Conservation (phyloP, 2,329 filamentous ascomycete species). For the Metarhizium anisopliae region DNA sequence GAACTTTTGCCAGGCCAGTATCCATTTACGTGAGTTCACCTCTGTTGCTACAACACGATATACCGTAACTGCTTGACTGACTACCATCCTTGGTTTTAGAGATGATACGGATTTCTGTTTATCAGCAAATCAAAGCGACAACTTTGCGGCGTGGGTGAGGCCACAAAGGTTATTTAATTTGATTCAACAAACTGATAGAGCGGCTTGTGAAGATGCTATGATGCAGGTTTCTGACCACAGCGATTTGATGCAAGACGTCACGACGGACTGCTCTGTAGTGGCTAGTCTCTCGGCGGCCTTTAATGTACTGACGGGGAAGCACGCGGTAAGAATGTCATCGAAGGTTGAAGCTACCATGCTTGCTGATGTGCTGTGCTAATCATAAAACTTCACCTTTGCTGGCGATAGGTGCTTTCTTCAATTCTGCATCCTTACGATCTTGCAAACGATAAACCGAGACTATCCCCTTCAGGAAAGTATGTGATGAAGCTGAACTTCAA, state of each 20-base stretch:
- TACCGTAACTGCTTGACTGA: not conserved
- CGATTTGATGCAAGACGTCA: constrained; percentile 90
- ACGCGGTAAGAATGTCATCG: constrained; percentile 42
- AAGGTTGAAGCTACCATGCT: not conserved
- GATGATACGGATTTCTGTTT: constrained; percentile 63
- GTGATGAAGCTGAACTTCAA: constrained; percentile 93
- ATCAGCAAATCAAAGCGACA: constrained; percentile 62
- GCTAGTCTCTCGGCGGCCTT: constrained; percentile 83
- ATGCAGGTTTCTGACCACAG: constrained; percentile 52
- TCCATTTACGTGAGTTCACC: constrained; percentile 53
- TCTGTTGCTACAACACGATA: not conserved
- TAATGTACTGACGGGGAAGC: constrained; percentile 58
- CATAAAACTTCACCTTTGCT: not conserved
- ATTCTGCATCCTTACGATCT: constrained; percentile 70
- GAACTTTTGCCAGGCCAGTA: constrained; percentile 35
- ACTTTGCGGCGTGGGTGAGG: constrained; percentile 79
- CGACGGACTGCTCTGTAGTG: constrained; percentile 94
- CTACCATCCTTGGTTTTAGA: constrained; percentile 29
- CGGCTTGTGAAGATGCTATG: constrained; percentile 27
- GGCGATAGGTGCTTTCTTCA: constrained; percentile 53
- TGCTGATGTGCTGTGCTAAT: not conserved
- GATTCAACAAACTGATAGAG: constrained; percentile 15
- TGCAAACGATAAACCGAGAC: constrained; percentile 42
- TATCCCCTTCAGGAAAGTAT: constrained; percentile 80
- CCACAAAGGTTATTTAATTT: constrained; percentile 53